Percentiles rank a stretch among this genome's conserved stretches.
Evolutionary conservation across 2,329 filamentous ascomycete species (phyloP).

Genomic region (Calonectria hawksworthii): DNA sequence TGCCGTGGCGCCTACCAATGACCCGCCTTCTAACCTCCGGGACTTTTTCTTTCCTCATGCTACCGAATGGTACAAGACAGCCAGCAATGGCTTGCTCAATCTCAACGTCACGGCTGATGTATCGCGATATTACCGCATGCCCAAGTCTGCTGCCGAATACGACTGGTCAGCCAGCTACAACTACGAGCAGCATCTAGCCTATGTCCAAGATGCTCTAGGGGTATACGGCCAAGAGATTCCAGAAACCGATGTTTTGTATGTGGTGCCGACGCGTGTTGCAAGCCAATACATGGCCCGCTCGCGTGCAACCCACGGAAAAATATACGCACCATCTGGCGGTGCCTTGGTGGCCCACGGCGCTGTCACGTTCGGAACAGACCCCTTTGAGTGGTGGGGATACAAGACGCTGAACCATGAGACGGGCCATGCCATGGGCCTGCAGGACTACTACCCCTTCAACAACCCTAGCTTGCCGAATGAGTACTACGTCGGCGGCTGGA

Average conservation of each 20-base stretch:
- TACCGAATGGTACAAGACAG: constrained; percentile 40
- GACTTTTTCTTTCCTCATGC: constrained; percentile 29
- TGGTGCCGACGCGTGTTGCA: constrained; percentile 26
- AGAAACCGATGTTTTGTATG: constrained; percentile 31
- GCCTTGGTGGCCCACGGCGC: constrained; percentile 48
- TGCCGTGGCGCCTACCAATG: constrained; percentile 34
- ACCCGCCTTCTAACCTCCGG: constrained; percentile 40
- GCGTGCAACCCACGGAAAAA: not conserved
- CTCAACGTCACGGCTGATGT: constrained; percentile 43
- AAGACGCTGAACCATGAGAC: constrained; percentile 55
- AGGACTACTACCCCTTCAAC: constrained; percentile 51
- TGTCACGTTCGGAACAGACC: constrained; percentile 52
- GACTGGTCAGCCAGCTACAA: constrained; percentile 14
- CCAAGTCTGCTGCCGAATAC: constrained; percentile 42
- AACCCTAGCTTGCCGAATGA: constrained; percentile 42
- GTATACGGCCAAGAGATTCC: constrained; percentile 21
- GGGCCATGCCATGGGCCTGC: constrained; percentile 54
- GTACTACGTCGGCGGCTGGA: constrained; percentile 53
- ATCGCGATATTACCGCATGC: constrained; percentile 46
- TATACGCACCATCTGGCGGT: constrained; percentile 44
- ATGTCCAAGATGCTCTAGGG: constrained; percentile 33
- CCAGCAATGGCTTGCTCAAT: constrained; percentile 39
- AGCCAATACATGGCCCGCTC: constrained; percentile 23
- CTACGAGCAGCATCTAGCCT: constrained; percentile 11
- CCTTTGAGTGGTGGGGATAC: constrained; percentile 48